Conservation (phyloP, 2,329 filamentous ascomycete genomes). For the Calonectria leucothoes region DNA sequence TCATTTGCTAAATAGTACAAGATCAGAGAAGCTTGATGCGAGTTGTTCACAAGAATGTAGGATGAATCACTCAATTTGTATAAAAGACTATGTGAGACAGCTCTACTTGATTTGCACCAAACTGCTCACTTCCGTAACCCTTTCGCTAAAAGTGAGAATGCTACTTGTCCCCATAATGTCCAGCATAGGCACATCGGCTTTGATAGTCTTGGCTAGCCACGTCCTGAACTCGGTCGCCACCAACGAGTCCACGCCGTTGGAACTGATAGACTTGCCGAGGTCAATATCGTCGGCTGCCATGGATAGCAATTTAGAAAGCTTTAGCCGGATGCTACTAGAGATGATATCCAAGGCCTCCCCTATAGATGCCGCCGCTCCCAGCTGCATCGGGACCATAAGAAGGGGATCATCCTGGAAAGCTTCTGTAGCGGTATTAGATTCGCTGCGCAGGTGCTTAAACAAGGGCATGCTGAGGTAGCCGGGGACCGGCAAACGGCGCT, state of each 20-base stretch:
- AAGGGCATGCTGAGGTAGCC: conserved; percentile 9
- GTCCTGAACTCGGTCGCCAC: conserved; percentile 2
- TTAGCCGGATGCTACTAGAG: background rate
- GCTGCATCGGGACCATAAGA: background rate
- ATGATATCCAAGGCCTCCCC: background rate
- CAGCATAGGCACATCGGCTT: background rate
- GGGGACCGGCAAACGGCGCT: conserved; percentile 11
- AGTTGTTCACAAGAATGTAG: background rate
- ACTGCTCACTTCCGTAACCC: background rate
- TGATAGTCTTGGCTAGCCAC: background rate
- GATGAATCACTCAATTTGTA: background rate
- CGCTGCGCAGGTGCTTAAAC: conserved; percentile 9
- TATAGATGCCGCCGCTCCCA: background rate
- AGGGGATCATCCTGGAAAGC: conserved; percentile 1
- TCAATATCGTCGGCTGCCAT: background rate
- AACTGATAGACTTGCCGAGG: background rate
- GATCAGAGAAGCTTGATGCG: too few relatives aligned
- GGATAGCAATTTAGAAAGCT: background rate
- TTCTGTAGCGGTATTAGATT: background rate
- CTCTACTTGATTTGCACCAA: conserved; percentile 5
- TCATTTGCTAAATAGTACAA: background rate
- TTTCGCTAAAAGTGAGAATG: conserved; percentile 9
- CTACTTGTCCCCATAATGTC: conserved; percentile 4
- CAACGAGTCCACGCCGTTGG: background rate
- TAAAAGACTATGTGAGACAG: background rate